A percentile compares a stretch with the other conserved stretches of the same genome.
Evolutionary conservation across 2,329 filamentous ascomycete species (phyloP).

Genomic region (Cordyceps javanica): DNA sequence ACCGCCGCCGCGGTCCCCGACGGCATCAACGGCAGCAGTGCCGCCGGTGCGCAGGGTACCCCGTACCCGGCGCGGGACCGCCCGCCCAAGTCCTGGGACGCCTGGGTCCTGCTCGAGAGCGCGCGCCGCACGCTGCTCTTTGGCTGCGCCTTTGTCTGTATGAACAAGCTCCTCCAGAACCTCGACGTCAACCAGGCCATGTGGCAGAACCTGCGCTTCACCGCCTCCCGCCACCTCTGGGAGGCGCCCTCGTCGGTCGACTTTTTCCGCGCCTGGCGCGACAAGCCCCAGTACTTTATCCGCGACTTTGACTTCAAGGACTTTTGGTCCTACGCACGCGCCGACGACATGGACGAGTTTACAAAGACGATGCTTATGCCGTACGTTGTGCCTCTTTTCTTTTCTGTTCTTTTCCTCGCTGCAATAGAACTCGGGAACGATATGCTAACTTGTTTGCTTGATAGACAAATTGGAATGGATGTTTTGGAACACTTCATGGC

Average conservation of each 20-base stretch:
- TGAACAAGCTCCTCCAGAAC: slow-evolving; percentile 29
- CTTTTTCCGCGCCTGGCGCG: slow-evolving; percentile 39
- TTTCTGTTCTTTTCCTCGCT: too few species aligned
- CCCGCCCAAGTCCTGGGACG: slow-evolving; percentile 38
- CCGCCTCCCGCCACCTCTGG: slow-evolving; percentile 38
- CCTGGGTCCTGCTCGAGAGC: slow-evolving; percentile 39
- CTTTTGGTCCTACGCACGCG: slow-evolving; percentile 30
- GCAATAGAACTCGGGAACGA: too few species aligned
- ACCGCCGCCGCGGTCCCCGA: slow-evolving; percentile 2
- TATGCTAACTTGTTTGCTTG: neutral
- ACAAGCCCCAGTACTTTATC: slow-evolving; percentile 32
- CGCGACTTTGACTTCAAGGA: slow-evolving; percentile 29
- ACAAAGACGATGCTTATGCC: slow-evolving; percentile 31
- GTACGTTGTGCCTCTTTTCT: slow-evolving; percentile 22
- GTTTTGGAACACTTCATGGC: slow-evolving; percentile 31
- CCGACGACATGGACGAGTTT: slow-evolving; percentile 35
- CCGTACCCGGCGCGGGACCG: slow-evolving; percentile 21
- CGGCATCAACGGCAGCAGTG: neutral
- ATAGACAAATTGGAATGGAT: slow-evolving; percentile 30
- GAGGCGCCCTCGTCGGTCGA: slow-evolving; percentile 33
- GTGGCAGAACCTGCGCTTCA: slow-evolving; percentile 22
- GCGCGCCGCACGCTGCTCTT: slow-evolving; percentile 33
- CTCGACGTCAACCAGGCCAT: slow-evolving; percentile 13
- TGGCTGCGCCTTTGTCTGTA: slow-evolving; percentile 25
- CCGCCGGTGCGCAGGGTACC: neutral